Base-by-base conservation (phyloP, 148 eudicot species). In the Rhododendron henanense region DNA sequence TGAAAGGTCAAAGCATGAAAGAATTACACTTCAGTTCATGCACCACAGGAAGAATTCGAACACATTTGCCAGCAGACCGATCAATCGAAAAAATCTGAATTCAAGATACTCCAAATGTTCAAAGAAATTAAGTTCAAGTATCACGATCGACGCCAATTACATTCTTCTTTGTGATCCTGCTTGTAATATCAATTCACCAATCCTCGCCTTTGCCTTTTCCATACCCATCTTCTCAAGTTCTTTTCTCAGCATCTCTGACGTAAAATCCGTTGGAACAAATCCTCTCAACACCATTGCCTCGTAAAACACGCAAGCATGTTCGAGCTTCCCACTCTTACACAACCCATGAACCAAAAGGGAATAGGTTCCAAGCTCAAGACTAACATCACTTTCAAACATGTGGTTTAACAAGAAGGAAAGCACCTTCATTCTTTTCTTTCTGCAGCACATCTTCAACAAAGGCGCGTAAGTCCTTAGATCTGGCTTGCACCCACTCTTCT, bases 371-470 rank as follows among this genome's bases (percentile, higher is more conserved):
- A 90, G 87, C 41, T 94, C 99, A 84, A 92, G 81, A 78, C 96
- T 87, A 33, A 96, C 92, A 84, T 91, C 86, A 51, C 94, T 93
- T 81, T 87, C 84, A 84, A 93, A 94, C 99, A 96, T 95, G 85
- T 96, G 96, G 67, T 63, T 88, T 81, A 96, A 86, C 87, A 96
- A 84, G 88, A 91, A 91, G 78, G 88, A 87, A 57, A 95, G 90
- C 88, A 96, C 92, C 87, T 94, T 94, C 94, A 96, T 94, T 88
- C 96, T 91, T 86, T 92, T 92, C 90, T 90, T 88, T 82, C 76
- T 87, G 84, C 96, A 95, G 81, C 94, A 95, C 96, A 96, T 90
- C 87, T 90, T 95, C 87, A 96, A 83, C 83, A 96, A 88, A 19
- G 98, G 96, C 1, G 85, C 90, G 74, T 94, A 96, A 16, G 98